Evolutionary conservation across 2,329 filamentous ascomycete genomes (phyloP).

Genomic region (Aspergillus tanneri): DNA sequence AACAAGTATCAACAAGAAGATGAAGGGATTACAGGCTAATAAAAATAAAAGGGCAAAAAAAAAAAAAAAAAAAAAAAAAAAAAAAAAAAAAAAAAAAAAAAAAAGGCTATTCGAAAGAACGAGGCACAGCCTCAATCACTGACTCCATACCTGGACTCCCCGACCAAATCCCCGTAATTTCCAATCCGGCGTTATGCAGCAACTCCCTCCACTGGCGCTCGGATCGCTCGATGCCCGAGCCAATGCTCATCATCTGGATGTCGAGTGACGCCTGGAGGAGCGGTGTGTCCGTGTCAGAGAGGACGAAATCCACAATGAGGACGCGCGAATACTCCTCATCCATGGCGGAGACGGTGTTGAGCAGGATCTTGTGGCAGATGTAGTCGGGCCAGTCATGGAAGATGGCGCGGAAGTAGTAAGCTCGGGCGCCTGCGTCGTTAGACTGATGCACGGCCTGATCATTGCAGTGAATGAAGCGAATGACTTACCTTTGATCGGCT

Average conservation of each 20-base stretch:
- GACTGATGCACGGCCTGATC: neutral
- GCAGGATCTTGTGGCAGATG: slow-evolving; percentile 33
- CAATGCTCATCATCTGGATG: slow-evolving; percentile 42
- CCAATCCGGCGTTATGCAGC: slow-evolving; percentile 28
- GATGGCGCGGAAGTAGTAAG: slow-evolving; percentile 40
- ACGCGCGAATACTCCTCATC: slow-evolving; percentile 31
- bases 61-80: neutral
- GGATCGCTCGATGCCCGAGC: slow-evolving; percentile 35
- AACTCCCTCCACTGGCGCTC: slow-evolving; percentile 34
- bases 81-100: neutral
- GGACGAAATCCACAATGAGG: slow-evolving; percentile 38
- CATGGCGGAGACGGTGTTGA: slow-evolving; percentile 35
- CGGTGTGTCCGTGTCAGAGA: slow-evolving; percentile 30
- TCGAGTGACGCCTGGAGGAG: slow-evolving; percentile 34
- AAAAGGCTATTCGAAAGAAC: neutral
- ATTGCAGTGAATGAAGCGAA: neutral
- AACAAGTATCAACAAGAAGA: too few species aligned
- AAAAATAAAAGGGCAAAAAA: neutral
- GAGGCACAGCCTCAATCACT: slow-evolving; percentile 29
- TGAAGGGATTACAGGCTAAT: too few species aligned
- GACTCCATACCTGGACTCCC: slow-evolving; percentile 29
- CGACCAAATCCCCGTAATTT: slow-evolving; percentile 31
- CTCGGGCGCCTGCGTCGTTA: slow-evolving; percentile 27
- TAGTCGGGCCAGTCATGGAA: slow-evolving; percentile 42
- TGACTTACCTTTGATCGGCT: slow-evolving; percentile 30